phyloP scores from a whole-genome alignment of 768 basidiomycete genomes.

The Amanita brunnescens region DNA sequence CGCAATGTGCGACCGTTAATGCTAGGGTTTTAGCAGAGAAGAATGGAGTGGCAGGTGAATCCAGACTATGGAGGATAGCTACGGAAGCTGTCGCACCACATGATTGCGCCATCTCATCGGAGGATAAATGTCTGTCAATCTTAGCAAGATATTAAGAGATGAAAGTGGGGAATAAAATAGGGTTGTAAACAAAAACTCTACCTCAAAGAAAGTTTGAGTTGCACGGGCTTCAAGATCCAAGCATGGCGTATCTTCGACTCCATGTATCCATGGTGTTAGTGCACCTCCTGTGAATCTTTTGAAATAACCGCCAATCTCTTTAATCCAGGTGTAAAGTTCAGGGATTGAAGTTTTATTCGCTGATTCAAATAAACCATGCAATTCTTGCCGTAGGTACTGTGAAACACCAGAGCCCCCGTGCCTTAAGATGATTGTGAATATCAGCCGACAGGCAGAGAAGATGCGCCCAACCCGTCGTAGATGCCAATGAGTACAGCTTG shows the following conservation, averaged over 20 bases:
- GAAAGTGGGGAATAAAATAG: conserved; percentile 14
- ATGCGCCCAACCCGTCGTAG: conserved; percentile 69
- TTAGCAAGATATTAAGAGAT: conserved; percentile 19
- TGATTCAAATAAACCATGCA: conserved; percentile 79
- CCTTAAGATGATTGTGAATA: conserved; percentile 26
- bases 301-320: conserved; percentile 84
- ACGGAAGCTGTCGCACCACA: conserved; percentile 92
- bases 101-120: conserved; percentile 56
- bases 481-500: conserved; percentile 86
- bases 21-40: conserved; percentile 69
- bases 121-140: conserved; percentile 71
- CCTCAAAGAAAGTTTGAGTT: conserved; percentile 83
- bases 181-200: conserved; percentile 15
- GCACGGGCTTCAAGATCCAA: conserved; percentile 81
- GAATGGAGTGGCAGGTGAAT: conserved; percentile 72
- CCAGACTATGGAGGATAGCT: conserved; percentile 85
- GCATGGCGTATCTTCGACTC: conserved; percentile 22
- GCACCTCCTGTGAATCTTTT: conserved; percentile 80
- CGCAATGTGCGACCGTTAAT: conserved; percentile 88
- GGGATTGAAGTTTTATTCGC: conserved; percentile 65
- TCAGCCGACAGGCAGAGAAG: background rate
- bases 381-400: conserved; percentile 74
- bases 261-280: conserved; percentile 56
- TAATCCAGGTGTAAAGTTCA: conserved; percentile 68
- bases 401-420: conserved; percentile 92